Base-by-base conservation (phyloP, 768 basidiomycete genomes). In the Guyanaporus albipodus region DNA sequence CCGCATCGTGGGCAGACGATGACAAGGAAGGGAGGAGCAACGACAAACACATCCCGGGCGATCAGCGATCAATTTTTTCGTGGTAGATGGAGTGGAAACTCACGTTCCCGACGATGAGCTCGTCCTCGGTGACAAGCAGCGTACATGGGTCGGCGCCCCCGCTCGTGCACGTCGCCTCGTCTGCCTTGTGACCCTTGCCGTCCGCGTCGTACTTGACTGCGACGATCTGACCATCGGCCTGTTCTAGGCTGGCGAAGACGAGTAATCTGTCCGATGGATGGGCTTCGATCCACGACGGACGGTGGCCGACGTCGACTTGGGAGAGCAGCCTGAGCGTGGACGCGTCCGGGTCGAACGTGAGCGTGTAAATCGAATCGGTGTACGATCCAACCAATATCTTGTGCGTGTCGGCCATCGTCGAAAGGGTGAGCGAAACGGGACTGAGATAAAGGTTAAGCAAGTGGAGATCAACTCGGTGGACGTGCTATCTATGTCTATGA, bases 281-380 rank as follows among this genome's bases (percentile, higher is more conserved):
- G 7, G 70, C 67, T 10, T 82, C 76, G 50, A 93, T 73, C 90
- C 90, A 92, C 6, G 87, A 88, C 1, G 89, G 85, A 56, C 80
- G 78, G 53, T 73, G 65, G 22, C 85, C 84, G 28, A 81, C 77
- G 8, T 63, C 59, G 41, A 79, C 56, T 14, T 72, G 52, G 4
- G 78, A 74, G 11, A 68, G 56, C 26, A 77, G 60, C 10, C 67
- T 68, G 46, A 90, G 66, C 19, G 72, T 84, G 64, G 21, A 82
- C 75, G 43, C 68, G 67, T 53, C 86, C 4, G 80, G 70, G 56
- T 87, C 78, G 57, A 92, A 91, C 17, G 65, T 59, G 43, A 90
- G 70, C 2, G 84, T 82, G 31, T 75, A 72, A 51, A 91, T 73
- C 29, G 75, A 71, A 58, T 80, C 70, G 19, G 83, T 76, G 64